phyloP scores from a whole-genome alignment of 1,284 basidiomycete species.

The Chondrostereum purpureum region DNA sequence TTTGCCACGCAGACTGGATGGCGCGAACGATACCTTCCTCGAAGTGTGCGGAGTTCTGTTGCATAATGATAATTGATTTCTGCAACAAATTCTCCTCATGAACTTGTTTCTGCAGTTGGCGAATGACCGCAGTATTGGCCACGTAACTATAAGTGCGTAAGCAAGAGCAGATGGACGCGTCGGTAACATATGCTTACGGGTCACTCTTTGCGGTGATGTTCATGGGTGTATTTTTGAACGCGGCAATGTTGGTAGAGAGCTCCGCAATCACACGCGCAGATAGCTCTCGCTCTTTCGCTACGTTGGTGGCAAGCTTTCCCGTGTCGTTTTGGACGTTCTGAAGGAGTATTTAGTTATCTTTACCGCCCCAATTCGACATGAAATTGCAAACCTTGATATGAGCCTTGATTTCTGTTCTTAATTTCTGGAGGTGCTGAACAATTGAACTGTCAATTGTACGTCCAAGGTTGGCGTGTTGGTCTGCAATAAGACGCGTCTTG shows the following conservation, averaged over 20 bases:
- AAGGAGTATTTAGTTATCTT: too few relatives aligned
- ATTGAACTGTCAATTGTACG: conserved; percentile 96
- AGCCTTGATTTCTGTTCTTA: conserved; percentile 92
- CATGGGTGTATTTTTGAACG: conserved; percentile 96
- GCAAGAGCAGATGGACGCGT: background rate
- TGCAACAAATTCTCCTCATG: conserved; percentile 98
- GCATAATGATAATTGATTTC: conserved; percentile 99
- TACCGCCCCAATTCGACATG: background rate
- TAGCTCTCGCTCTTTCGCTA: conserved; percentile 91
- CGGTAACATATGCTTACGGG: conserved; percentile 53
- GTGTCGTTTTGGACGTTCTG: conserved; percentile 98
- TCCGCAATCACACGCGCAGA: conserved; percentile 87
- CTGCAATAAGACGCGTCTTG: conserved; percentile 91
- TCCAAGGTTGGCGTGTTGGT: conserved; percentile 94
- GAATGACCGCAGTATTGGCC: conserved; percentile 75
- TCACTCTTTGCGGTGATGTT: conserved; percentile 78
- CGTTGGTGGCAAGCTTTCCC: conserved; percentile 88
- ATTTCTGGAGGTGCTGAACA: conserved; percentile 95
- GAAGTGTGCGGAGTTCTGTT: conserved; percentile 96
- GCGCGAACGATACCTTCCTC: conserved; percentile 95
- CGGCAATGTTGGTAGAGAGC: conserved; percentile 80
- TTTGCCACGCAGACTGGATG: conserved; percentile 95
- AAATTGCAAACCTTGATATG: conserved; percentile 73
- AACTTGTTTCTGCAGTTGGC: conserved; percentile 90
- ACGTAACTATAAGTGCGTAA: conserved; percentile 40